Percentiles rank a stretch among this genome's conserved stretches.
Conservation (phyloP, 169 alveolate genomes). For the Plasmodium coatneyi region DNA sequence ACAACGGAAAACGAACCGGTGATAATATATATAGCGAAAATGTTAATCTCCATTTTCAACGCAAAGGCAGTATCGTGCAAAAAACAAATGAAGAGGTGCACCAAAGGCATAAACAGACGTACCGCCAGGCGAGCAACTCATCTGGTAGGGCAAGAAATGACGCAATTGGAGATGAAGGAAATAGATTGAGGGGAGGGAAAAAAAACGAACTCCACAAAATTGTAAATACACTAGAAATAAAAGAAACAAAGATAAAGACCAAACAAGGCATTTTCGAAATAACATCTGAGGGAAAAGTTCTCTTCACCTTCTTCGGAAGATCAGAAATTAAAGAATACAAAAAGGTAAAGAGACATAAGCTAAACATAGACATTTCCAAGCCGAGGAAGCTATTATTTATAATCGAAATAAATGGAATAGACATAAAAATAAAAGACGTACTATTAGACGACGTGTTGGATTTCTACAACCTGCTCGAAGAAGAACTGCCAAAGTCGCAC, state of each 20-base stretch:
- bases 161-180: not conserved
- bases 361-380: slow-evolving; percentile 54
- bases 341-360: slow-evolving; percentile 37
- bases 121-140: slow-evolving; percentile 4
- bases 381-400: slow-evolving; percentile 69
- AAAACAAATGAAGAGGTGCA: slow-evolving; percentile 1
- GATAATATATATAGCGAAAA: slow-evolving; percentile 22
- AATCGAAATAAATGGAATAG: slow-evolving; percentile 54
- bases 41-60: slow-evolving; percentile 2
- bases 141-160: slow-evolving; percentile 3
- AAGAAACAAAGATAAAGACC: slow-evolving; percentile 55
- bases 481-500: slow-evolving; percentile 66
- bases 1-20: slow-evolving; percentile 1
- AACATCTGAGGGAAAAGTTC: slow-evolving; percentile 40
- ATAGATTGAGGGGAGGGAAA: not conserved
- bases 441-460: slow-evolving; percentile 25
- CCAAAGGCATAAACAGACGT: not conserved
- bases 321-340: slow-evolving; percentile 69
- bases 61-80: not conserved
- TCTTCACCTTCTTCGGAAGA: slow-evolving; percentile 71
- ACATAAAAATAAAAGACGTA: slow-evolving; percentile 53
- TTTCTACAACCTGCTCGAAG: slow-evolving; percentile 58
- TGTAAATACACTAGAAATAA: slow-evolving; percentile 63
- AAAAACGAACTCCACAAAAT: slow-evolving; percentile 3
- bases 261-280: slow-evolving; percentile 72